phyloP scores from a whole-genome alignment of 2,329 filamentous ascomycete genomes.

The Pestalotiopsis sp. region DNA sequence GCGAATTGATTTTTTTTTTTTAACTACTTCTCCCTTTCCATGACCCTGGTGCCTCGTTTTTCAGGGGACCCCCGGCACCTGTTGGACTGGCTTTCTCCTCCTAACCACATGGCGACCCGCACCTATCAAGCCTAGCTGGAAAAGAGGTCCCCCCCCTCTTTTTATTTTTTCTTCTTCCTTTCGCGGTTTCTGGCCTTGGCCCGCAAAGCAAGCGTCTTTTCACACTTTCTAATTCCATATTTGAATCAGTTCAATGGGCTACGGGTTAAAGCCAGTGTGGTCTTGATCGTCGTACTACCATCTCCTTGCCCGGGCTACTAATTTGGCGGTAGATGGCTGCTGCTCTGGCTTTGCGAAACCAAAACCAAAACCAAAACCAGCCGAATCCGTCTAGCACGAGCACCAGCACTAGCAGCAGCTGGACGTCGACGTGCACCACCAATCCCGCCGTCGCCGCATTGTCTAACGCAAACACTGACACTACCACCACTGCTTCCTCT shows the following conservation, averaged over 20 bases:
- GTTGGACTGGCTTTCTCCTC: conserved; percentile 3
- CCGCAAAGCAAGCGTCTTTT: conserved; percentile 10
- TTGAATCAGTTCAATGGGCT: conserved; percentile 16
- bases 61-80: conserved; percentile 3
- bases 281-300: conserved; percentile 5
- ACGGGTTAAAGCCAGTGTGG: background rate
- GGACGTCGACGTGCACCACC: background rate
- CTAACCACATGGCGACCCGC: conserved; percentile 14
- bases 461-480: conserved; percentile 7
- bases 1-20: background rate
- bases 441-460: conserved; percentile 4
- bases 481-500: background rate
- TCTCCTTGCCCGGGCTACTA: conserved; percentile 9
- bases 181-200: background rate
- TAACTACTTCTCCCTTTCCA: background rate
- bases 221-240: conserved; percentile 13
- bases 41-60: conserved; percentile 1
- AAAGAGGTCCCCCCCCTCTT: conserved; percentile 9
- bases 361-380: conserved; percentile 8
- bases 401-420: background rate
- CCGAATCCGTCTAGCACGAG: conserved; percentile 9
- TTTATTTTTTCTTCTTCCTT: background rate
- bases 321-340: conserved; percentile 17
- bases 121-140: conserved; percentile 9
- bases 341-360: conserved; percentile 13